phyloP scores from a whole-genome alignment of 2,329 filamentous ascomycete genomes.

The Pestalotiopsis sp. region DNA sequence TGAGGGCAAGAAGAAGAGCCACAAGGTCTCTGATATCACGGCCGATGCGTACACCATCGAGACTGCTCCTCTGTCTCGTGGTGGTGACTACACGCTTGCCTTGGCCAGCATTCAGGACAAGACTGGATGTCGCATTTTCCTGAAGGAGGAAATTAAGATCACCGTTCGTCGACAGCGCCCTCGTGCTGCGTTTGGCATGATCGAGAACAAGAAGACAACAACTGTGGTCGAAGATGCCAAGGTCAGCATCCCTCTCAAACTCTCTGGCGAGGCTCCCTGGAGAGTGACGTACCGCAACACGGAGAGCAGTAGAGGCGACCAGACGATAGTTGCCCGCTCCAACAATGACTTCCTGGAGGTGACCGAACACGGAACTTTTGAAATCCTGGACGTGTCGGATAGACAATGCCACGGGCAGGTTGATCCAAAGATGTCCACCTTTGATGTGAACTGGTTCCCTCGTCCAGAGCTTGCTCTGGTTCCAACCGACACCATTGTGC shows the following conservation, averaged over 20 bases:
- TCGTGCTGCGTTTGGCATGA: constrained; percentile 78
- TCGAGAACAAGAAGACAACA: constrained; percentile 77
- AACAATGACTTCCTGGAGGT: constrained; percentile 71
- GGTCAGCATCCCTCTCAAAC: constrained; percentile 75
- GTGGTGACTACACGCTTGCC: constrained; percentile 87
- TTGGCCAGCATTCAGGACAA: constrained; percentile 84
- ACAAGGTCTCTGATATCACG: constrained; percentile 64
- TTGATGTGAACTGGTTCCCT: constrained; percentile 82
- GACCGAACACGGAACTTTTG: constrained; percentile 70
- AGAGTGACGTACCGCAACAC: constrained; percentile 72
- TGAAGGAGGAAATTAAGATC: constrained; percentile 84
- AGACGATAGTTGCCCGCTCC: constrained; percentile 30
- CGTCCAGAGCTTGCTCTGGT: constrained; percentile 71
- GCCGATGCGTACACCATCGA: constrained; percentile 67
- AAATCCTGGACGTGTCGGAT: constrained; percentile 77
- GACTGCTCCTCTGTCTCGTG: constrained; percentile 72
- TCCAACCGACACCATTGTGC: constrained; percentile 59
- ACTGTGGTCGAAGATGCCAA: constrained; percentile 75
- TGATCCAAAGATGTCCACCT: constrained; percentile 70
- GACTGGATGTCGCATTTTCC: constrained; percentile 80
- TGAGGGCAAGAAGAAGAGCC: constrained; percentile 77
- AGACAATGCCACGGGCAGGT: constrained; percentile 79
- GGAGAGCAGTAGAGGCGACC: constrained; percentile 46
- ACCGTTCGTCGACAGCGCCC: constrained; percentile 86
- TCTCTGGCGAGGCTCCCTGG: constrained; percentile 88